Conservation (phyloP, 305 asterid genomes). For the Plantago rigida region DNA sequence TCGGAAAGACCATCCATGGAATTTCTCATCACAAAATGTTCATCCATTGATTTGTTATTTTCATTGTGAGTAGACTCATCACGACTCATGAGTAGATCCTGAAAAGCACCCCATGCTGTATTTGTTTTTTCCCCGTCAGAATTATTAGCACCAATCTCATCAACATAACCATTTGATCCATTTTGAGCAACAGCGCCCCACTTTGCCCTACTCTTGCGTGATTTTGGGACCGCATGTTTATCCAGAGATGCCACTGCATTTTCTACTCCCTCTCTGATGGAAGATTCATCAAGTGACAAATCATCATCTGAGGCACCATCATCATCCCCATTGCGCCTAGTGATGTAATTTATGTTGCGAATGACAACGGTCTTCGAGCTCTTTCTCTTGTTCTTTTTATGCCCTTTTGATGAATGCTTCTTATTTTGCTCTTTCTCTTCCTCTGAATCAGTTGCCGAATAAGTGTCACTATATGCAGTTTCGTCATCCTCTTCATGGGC, state of each 20-base stretch:
- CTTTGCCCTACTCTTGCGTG: constrained; percentile 32
- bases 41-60: constrained; percentile 33
- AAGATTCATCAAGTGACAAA: constrained; percentile 40
- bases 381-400: constrained; percentile 55
- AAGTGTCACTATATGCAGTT: constrained; percentile 43
- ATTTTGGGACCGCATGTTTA: constrained; percentile 33
- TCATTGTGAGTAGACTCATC: constrained; percentile 36
- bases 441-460: constrained; percentile 37
- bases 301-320: constrained; percentile 41
- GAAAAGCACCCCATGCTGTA: constrained; percentile 60
- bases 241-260: constrained; percentile 51
- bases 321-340: constrained; percentile 50
- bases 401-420: constrained; percentile 41
- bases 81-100: constrained; percentile 53
- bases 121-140: constrained; percentile 33
- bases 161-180: constrained; percentile 30
- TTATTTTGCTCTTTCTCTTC: constrained; percentile 35
- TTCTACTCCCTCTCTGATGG: constrained; percentile 53
- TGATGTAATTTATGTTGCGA: constrained; percentile 74
- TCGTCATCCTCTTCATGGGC: constrained; percentile 52
- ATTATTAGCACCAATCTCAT: constrained; percentile 26
- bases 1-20: constrained; percentile 29
- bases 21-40: constrained; percentile 31
- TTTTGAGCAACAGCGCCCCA: constrained; percentile 27
- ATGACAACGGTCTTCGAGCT: constrained; percentile 68